Conservation (phyloP, 2,329 filamentous ascomycete species). For the Fusarium sp. region DNA sequence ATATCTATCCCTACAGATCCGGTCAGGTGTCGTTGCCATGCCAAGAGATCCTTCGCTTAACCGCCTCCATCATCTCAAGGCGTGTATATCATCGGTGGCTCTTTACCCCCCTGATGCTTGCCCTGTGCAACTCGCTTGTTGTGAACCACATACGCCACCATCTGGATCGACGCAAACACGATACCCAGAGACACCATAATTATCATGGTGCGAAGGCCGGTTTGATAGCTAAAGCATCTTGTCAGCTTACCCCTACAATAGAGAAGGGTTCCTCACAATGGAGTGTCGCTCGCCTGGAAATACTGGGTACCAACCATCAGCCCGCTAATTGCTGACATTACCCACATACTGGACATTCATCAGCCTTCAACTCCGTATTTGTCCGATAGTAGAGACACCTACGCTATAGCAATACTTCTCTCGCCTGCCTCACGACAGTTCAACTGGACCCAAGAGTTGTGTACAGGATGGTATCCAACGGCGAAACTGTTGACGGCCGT, state of each 20-base stretch:
- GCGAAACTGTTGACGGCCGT: conserved; percentile 61
- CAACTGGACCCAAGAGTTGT: conserved; percentile 64
- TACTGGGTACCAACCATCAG: conserved; percentile 63
- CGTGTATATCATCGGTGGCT: conserved; percentile 9
- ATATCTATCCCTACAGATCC: not conserved
- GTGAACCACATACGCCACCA: not conserved
- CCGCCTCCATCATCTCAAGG: not conserved
- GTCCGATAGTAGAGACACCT: not conserved
- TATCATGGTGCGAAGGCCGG: not conserved
- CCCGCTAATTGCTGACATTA: conserved; percentile 61
- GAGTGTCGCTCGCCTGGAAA: conserved; percentile 54
- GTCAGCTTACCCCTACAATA: not conserved
- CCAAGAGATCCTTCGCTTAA: not conserved
- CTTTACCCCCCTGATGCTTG: conserved; percentile 18
- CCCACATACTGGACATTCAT: conserved; percentile 50
- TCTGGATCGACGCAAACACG: not conserved
- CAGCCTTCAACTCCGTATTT: conserved; percentile 45
- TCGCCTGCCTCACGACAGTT: conserved; percentile 60
- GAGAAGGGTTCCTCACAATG: conserved; percentile 40
- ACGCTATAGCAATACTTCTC: conserved; percentile 57
- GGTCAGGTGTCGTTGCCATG: not conserved
- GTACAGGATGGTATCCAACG: conserved; percentile 63
- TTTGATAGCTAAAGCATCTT: not conserved
- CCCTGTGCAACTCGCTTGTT: conserved; percentile 10
- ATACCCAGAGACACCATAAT: conserved; percentile 8